phyloP scores from a whole-genome alignment of 2,329 filamentous ascomycete genomes.

The Sordariomycetes sp. region DNA sequence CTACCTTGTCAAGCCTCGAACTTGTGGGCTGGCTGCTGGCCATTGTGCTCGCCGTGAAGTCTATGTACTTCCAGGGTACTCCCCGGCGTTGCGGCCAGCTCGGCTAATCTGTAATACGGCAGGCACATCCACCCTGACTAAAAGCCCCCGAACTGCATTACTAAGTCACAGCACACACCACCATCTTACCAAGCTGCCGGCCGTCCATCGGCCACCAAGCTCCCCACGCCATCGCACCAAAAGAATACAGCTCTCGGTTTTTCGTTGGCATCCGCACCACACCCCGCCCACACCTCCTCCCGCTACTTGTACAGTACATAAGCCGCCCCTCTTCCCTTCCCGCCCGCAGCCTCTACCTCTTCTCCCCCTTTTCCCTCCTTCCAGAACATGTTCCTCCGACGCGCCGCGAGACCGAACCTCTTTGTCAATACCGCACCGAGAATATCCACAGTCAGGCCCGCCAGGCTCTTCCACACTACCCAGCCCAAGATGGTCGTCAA shows the following conservation, averaged over 20 bases:
- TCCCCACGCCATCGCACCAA: neutral
- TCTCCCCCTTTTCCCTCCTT: neutral
- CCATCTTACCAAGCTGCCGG: neutral
- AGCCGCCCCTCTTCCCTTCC: neutral
- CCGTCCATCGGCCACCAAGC: neutral
- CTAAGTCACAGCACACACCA: neutral
- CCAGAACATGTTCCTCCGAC: neutral
- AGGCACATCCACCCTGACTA: neutral
- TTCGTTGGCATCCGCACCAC: neutral
- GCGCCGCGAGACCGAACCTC: neutral
- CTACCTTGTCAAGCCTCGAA: neutral
- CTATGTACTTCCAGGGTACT: neutral
- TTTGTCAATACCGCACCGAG: neutral
- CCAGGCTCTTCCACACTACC: neutral
- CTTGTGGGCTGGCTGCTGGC: neutral
- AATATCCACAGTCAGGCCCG: neutral
- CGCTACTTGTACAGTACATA: constrained; percentile 1
- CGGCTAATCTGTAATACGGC: neutral
- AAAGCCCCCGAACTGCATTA: neutral
- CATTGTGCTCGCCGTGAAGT: neutral
- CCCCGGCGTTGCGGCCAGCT: neutral
- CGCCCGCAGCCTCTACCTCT: neutral
- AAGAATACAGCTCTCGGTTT: no score
- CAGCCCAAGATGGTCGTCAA: constrained; percentile 4
- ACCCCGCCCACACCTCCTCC: neutral